Evolutionary conservation across 495 filamentous ascomycete genomes (phyloP), one percentile per base, ranked within the genome.

Genomic region (Annulohypoxylon stygium): DNA sequence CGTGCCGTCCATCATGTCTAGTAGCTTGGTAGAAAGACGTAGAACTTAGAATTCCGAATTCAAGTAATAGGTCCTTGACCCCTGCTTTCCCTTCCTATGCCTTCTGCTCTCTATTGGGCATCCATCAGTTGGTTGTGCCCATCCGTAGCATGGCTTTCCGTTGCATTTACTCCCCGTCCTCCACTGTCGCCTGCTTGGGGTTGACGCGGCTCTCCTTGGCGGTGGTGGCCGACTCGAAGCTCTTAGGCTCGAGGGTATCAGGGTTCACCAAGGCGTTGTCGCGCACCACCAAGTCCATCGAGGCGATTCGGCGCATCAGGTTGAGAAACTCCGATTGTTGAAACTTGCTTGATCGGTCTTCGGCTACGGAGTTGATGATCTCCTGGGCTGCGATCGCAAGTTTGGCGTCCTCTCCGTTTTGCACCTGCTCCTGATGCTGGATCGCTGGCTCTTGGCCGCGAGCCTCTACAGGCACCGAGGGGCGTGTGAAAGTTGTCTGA

Each of bases 281-380:
- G 2, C 82, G 73, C 5, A 85, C 79, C 3, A 81, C 79, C 11
- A 86, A 70, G 58, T 86, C 77, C 33, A 61, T 60, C 57, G 78
- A 75, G 4, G 76, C 81, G 37, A 86, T 80, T 39, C 78, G 78
- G 30, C 80, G 78, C 84, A 86, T 85, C 25, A 86, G 71, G 41
- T 78, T 67, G 0, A 86, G 45, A 53, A 86, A 86, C 12, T 73
- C 70, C 7, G 84, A 86, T 33, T 83, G 79, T 57, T 78, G 81
- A 65, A 86, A 85, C 64, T 85, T 86, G 8, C 81, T 77, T 0
- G 78, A 79, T 34, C 75, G 47, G 64, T 84, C 81, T 55, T 75
- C 75, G 7, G 77, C 61, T 7, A 86, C 78, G 2, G 80, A 79
- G 41, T 76, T 60, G 26, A 86, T 65, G 33, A 86, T 82, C 23